A percentile compares a stretch with the other conserved stretches of the same genome.
phyloP scores from a whole-genome alignment of 257 asterid species.

The Linaria vulgaris region DNA sequence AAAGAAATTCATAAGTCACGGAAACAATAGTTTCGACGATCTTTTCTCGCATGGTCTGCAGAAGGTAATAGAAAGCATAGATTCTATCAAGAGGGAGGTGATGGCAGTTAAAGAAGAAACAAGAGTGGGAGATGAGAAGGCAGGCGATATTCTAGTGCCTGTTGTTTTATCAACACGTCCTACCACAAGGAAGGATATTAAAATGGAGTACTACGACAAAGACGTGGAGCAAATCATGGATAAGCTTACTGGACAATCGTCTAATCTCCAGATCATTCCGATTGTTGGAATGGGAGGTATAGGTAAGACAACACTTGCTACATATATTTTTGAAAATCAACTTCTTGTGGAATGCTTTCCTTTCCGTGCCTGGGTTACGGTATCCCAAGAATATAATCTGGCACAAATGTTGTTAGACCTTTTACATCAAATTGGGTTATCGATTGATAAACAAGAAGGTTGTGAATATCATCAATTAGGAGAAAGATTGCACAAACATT shows the following conservation, averaged over 20 bases:
- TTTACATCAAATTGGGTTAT: neutral
- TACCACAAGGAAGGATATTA: neutral
- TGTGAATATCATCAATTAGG: slow-evolving; percentile 10
- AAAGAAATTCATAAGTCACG: too few species aligned
- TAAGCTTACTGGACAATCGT: neutral
- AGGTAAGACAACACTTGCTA: slow-evolving; percentile 24
- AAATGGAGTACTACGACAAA: neutral
- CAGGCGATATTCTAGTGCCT: neutral
- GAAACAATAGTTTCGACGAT: too few species aligned
- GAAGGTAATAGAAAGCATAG: too few species aligned
- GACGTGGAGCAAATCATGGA: neutral
- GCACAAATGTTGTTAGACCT: neutral
- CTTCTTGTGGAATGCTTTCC: neutral
- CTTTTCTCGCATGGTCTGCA: too few species aligned
- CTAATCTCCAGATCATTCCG: neutral
- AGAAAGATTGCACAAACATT: slow-evolving; percentile 3
- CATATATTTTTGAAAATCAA: neutral
- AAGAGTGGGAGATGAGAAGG: neutral
- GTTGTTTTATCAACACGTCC: neutral
- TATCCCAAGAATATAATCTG: slow-evolving; percentile 4
- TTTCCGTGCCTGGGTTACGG: slow-evolving; percentile 11
- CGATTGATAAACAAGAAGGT: too few species aligned
- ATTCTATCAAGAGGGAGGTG: neutral
- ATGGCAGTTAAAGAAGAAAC: neutral
- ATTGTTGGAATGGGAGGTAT: slow-evolving; percentile 25